Evolutionary conservation across 768 basidiomycete genomes (phyloP).

Genomic region (Boletus pseudo-olivaceus): DNA sequence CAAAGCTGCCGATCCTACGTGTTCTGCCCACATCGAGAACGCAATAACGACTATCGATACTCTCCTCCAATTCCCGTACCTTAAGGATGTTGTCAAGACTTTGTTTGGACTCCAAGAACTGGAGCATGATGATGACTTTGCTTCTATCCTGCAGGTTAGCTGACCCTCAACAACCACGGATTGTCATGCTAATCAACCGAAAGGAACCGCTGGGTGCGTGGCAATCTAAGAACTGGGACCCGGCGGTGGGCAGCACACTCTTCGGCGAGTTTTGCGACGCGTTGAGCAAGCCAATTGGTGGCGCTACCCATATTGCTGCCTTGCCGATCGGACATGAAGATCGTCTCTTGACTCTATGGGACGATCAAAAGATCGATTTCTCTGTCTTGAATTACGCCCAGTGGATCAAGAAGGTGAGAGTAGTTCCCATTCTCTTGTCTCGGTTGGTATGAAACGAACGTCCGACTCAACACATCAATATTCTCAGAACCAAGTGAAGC

Average conservation of each 20-base stretch:
- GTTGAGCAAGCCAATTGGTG: slow-evolving; percentile 45
- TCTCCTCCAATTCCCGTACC: slow-evolving; percentile 46
- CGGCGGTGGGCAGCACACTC: slow-evolving; percentile 51
- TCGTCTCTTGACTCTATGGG: slow-evolving; percentile 45
- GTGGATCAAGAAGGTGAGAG: slow-evolving; percentile 66
- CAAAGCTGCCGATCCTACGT: slow-evolving; percentile 59
- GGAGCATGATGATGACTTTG: slow-evolving; percentile 76
- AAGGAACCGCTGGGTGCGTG: slow-evolving; percentile 65
- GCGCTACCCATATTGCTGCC: slow-evolving; percentile 28
- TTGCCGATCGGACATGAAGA: slow-evolving; percentile 48
- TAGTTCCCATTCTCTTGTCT: not conserved
- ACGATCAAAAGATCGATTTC: slow-evolving; percentile 50
- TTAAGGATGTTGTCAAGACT: slow-evolving; percentile 56
- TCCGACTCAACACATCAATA: not conserved
- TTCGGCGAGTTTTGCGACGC: slow-evolving; percentile 71
- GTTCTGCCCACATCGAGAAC: slow-evolving; percentile 55
- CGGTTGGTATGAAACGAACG: not conserved
- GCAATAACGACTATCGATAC: slow-evolving; percentile 59
- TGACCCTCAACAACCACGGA: slow-evolving; percentile 16
- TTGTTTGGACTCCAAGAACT: slow-evolving; percentile 73
- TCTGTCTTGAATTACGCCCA: slow-evolving; percentile 68
- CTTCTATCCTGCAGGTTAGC: slow-evolving; percentile 58
- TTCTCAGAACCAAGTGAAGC: slow-evolving; percentile 48
- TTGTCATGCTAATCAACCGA: not conserved
- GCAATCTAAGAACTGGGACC: slow-evolving; percentile 90